Conservation (phyloP, 2,329 filamentous ascomycete genomes). For the Fusarium lyarnte region DNA sequence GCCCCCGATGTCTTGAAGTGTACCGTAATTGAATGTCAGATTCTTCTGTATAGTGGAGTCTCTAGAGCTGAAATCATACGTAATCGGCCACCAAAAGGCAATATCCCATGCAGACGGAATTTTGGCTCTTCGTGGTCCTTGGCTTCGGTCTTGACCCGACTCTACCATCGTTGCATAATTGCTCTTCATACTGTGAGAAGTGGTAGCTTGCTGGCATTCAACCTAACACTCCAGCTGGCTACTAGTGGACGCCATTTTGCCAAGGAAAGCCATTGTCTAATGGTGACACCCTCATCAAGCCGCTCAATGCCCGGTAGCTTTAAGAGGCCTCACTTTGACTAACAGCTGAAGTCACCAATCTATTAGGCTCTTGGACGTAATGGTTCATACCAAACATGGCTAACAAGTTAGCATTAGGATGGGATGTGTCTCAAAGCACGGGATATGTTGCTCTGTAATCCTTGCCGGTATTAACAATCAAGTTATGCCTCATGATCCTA, state of each 20-base stretch:
- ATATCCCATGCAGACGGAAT: accelerated
- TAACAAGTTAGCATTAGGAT: neutral
- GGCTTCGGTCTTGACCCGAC: no score
- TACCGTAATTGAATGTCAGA: neutral
- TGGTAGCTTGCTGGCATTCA: neutral
- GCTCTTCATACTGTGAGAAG: neutral
- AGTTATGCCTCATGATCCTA: neutral
- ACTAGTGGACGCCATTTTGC: neutral
- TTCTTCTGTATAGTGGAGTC: accelerated
- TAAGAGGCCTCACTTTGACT: neutral
- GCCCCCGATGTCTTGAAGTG: neutral
- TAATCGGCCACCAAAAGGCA: neutral
- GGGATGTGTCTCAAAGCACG: accelerated
- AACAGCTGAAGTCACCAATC: neutral
- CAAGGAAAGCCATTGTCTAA: neutral
- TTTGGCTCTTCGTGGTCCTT: neutral
- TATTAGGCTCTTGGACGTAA: no score
- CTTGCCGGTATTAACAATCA: neutral
- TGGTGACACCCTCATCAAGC: neutral
- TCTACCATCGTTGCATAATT: neutral
- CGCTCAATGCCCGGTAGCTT: neutral
- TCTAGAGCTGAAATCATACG: neutral
- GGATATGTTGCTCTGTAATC: neutral
- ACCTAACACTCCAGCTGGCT: neutral
- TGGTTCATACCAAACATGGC: accelerated